A percentile compares a stretch with the other conserved stretches of the same genome.
These are phyloP conservation scores for Russula brevipes DNA, from an alignment of 768 basidiomycete genomes.

Conservation along the genomic window DNA sequence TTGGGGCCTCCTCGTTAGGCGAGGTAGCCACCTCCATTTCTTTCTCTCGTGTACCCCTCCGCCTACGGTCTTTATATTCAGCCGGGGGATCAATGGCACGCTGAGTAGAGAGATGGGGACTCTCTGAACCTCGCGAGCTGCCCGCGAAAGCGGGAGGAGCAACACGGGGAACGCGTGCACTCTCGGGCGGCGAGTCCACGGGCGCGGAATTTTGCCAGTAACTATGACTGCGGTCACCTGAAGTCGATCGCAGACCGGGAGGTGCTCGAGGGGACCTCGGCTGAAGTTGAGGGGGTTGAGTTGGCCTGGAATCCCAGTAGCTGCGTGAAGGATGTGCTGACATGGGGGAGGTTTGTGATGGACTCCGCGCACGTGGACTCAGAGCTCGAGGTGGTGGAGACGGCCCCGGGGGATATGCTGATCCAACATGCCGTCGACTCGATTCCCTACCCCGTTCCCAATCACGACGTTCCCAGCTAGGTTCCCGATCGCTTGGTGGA, in stretches of 20 bases:
- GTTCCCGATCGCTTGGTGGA: slow-evolving; percentile 48
- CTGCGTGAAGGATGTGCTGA: slow-evolving; percentile 43
- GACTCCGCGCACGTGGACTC: slow-evolving; percentile 42
- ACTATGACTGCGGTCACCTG: slow-evolving; percentile 9
- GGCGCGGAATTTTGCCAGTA: slow-evolving; percentile 15
- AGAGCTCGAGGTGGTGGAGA: slow-evolving; percentile 34
- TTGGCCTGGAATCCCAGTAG: slow-evolving; percentile 57
- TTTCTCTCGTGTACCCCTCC: slow-evolving; percentile 28
- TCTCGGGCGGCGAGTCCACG: slow-evolving; percentile 27
- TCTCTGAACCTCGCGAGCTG: slow-evolving; percentile 51
- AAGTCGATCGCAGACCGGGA: slow-evolving; percentile 13
- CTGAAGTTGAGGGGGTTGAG: slow-evolving; percentile 34
- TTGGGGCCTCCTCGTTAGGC: slow-evolving; percentile 37
- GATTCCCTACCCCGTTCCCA: slow-evolving; percentile 43
- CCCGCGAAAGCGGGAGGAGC: slow-evolving; percentile 31
- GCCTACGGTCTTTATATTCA: slow-evolving; percentile 45
- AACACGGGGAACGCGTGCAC: slow-evolving; percentile 25
- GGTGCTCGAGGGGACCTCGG: slow-evolving; percentile 24
- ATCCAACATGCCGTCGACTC: slow-evolving; percentile 20
- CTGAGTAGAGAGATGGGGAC: slow-evolving; percentile 39
- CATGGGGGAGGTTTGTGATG: slow-evolving; percentile 52
- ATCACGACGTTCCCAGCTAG: slow-evolving; percentile 59
- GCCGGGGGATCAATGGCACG: slow-evolving; percentile 34
- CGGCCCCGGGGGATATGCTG: slow-evolving; percentile 33
- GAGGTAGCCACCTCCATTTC: slow-evolving; percentile 20